These are phyloP conservation scores for Nicotiana benthamiana DNA, from an alignment of 257 asterid genomes.

Conservation along the genomic window DNA sequence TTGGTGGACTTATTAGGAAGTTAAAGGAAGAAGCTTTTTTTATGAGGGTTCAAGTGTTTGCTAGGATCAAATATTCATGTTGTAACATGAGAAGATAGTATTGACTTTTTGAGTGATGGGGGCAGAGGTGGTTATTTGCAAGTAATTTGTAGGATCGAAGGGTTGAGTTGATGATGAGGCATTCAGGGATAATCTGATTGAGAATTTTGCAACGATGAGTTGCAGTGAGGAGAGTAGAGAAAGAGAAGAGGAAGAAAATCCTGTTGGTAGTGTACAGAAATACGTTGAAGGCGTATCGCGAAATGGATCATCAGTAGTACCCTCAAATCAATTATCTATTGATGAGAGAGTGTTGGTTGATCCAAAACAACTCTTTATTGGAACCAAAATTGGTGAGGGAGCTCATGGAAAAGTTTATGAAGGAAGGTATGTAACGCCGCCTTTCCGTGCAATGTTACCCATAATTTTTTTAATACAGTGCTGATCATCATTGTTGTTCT, in stretches of 20 bases:
- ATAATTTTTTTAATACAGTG: not conserved
- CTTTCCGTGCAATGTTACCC: conserved; percentile 1
- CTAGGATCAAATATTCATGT: conserved; percentile 3
- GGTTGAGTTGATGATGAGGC: conserved; percentile 32
- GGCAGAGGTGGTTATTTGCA: conserved; percentile 8
- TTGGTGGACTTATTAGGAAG: too few relatives aligned
- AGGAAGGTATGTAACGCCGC: conserved; percentile 65
- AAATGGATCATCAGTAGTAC: conserved; percentile 41
- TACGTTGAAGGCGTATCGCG: conserved; percentile 44
- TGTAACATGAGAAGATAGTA: conserved; percentile 12
- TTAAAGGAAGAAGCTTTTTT: conserved; percentile 6
- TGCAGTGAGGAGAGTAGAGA: conserved; percentile 50
- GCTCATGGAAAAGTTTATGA: conserved; percentile 98
- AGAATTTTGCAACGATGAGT: conserved; percentile 49
- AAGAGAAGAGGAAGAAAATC: conserved; percentile 32
- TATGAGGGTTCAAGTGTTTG: conserved; percentile 15
- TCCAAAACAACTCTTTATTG: conserved; percentile 75
- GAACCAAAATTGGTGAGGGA: conserved; percentile 87
- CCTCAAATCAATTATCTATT: conserved; percentile 35
- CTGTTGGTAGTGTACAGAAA: conserved; percentile 18
- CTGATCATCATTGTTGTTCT: not conserved
- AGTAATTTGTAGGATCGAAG: conserved; percentile 14
- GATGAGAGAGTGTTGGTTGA: conserved; percentile 80
- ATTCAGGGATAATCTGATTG: conserved; percentile 36
- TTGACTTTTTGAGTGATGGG: conserved; percentile 5